Base-by-base conservation (phyloP, 192 early-diverging fungal genomes). In the Coemansia sp. region DNA sequence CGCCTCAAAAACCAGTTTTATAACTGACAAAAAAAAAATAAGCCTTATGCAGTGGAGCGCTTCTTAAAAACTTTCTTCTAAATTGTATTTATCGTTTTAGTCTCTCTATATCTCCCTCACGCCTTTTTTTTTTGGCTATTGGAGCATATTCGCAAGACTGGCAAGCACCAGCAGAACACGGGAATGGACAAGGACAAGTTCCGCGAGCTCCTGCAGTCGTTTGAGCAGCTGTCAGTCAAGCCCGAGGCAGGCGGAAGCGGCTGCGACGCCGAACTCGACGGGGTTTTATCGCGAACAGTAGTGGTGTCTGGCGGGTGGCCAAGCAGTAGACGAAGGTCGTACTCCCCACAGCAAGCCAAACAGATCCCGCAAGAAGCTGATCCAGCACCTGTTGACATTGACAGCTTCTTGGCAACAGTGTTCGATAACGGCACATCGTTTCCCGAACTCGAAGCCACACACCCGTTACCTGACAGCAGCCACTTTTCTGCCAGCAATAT, bases 151-250 rank as follows among this genome's bases (percentile, higher is more conserved):
- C 39, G 39, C 39, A 7, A 7, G 39, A 11, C 39, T 1, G 39
- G 30, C 30, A 18, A 14, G 18, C 44, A 14, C 10, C 12, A 18
- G 44, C 18, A 18, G 44, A 46, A 46, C 23, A 53, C 7, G 9
- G 23, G 21, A 26, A 82, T 82, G 79, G 74, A 82, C 59, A 82
- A 82, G 62, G 79, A 82, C 79, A 73, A 62, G 56, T 82, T 82
- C 45, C 71, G 74, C 46, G 74, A 76, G 62, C 74, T 82, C 10
- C 65, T 82, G 10, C 79, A 82, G 58, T 62, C 74, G 26, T 82
- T 82, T 34, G 79, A 82, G 63, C 74, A 82, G 62, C 74, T 66
- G 16, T 76, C 79, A 11, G 65, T 82, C n/a, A 82, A 82, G 59
- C 74, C 71, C 1, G 79, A 76, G 68, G 67, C 64, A 2, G 78